These are phyloP conservation scores for Penicillium crystallinum DNA, from an alignment of 495 filamentous ascomycete species.

Conservation along the genomic window DNA sequence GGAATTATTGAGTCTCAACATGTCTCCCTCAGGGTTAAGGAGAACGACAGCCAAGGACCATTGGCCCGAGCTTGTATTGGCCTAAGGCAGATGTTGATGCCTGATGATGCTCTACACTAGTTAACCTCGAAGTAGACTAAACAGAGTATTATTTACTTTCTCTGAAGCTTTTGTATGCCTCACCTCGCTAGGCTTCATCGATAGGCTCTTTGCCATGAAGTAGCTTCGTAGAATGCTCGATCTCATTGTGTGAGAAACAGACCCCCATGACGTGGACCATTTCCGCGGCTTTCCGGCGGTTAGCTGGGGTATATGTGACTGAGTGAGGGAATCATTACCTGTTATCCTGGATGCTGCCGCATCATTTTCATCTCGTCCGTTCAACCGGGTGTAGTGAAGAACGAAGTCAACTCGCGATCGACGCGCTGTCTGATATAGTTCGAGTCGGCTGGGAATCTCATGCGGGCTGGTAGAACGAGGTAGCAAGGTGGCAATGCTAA, in stretches of 20 bases:
- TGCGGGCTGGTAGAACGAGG: slow-evolving; percentile 31
- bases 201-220: not conserved
- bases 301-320: not conserved
- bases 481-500: slow-evolving; percentile 49
- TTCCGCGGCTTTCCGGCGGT: slow-evolving; percentile 7
- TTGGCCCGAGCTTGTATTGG: too few species aligned
- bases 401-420: slow-evolving; percentile 19
- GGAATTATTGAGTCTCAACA: not conserved
- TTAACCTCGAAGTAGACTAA: too few species aligned
- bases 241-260: slow-evolving; percentile 14
- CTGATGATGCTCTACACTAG: too few species aligned
- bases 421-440: slow-evolving; percentile 50
- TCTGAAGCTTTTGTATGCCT: not conserved
- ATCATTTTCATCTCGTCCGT: slow-evolving; percentile 12
- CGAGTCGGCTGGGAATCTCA: slow-evolving; percentile 44
- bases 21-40: not conserved
- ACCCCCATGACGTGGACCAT: slow-evolving; percentile 15
- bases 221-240: slow-evolving; percentile 4
- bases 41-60: slow-evolving; percentile 8
- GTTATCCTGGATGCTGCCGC: not conserved
- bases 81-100: too few species aligned
- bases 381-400: slow-evolving; percentile 10
- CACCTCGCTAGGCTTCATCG: not conserved
- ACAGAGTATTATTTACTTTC: too few species aligned
- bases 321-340: not conserved